Conservation (phyloP, 495 filamentous ascomycete genomes). For the Pyrenopolyporus hunteri region DNA sequence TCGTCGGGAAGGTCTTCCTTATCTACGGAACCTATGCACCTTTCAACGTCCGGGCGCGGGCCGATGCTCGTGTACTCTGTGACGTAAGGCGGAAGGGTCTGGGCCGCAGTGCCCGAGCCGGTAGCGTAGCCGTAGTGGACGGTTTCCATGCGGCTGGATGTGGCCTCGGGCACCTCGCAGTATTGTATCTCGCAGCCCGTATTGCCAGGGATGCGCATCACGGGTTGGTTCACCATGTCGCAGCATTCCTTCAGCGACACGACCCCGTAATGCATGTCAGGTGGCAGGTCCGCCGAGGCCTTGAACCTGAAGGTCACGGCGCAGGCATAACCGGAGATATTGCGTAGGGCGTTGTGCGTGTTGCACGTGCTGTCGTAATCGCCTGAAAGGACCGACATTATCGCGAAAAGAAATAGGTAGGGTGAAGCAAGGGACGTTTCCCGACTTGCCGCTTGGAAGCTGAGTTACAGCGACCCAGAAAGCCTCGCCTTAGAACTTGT, state of each 20-base stretch:
- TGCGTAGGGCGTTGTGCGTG: slow-evolving; percentile 35
- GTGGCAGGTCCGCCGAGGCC: slow-evolving; percentile 21
- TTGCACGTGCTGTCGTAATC: slow-evolving; percentile 36
- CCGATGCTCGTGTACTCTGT: slow-evolving; percentile 4
- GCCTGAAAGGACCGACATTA: slow-evolving; percentile 27
- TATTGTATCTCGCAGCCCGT: slow-evolving; percentile 40
- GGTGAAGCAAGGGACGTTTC: too few relatives aligned
- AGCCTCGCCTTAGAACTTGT: too few relatives aligned
- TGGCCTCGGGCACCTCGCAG: slow-evolving; percentile 20
- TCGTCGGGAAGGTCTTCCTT: slow-evolving; percentile 32
- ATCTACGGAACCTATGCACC: slow-evolving; percentile 32
- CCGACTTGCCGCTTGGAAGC: too few relatives aligned
- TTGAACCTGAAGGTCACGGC: slow-evolving; percentile 35
- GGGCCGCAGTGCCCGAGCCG: slow-evolving; percentile 19
- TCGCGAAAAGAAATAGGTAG: neutral
- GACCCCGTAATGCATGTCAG: slow-evolving; percentile 40
- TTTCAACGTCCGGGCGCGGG: slow-evolving; percentile 14
- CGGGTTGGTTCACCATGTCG: slow-evolving; percentile 18
- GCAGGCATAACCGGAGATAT: slow-evolving; percentile 33
- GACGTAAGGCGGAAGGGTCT: slow-evolving; percentile 13
- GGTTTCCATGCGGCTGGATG: slow-evolving; percentile 13
- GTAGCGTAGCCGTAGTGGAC: slow-evolving; percentile 16
- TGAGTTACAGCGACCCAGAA: too few relatives aligned
- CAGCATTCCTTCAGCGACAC: slow-evolving; percentile 35
- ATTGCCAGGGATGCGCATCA: slow-evolving; percentile 38